Base-by-base conservation (phyloP, 495 filamentous ascomycete genomes). In the Apodospora peruviana region DNA sequence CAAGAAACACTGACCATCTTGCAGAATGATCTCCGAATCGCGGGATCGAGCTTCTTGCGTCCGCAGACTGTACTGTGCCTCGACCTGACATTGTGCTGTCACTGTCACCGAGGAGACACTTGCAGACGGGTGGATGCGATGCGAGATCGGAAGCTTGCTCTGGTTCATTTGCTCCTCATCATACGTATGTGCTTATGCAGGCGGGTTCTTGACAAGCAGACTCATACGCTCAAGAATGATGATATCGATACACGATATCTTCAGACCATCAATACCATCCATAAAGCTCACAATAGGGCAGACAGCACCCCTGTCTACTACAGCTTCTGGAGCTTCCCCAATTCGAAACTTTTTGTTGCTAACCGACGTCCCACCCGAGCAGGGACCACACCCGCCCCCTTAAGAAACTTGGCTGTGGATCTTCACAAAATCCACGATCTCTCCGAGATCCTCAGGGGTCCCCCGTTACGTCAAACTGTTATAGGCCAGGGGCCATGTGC, bases 401-500 rank as follows among this genome's bases (percentile, higher is more conserved):
- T 19, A 27, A 45, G 50, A 57, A 39, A 44, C 29, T 37, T 56
- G 57, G 51, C 43, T 48, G 57, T 53, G 57, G 57, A 60, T 56
- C 60, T 39, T 48, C 50, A 23, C 46, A 39, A 43, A 50, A 48
- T 40, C 52, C 49, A 53, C 50, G 56, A 59, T 58, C 51, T 59
- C 50, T 55, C 53, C 53, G 56, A 62, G 52, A 55, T 56, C 47
- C 51, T 50, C 56, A 57, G 46, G 61, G 58, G 43, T 57, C 38
- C 43, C 46, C 50, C 53, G 53, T 57, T 64, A 64, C 43, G 21
- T 52, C 35, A 35, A 18, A 12, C n/a, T 24, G 9, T 32, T 61
- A 61, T 51, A 38, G 44, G 27, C 47, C 49, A 52, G 56, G 53
- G 44, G n/a, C 17, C 43, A 23, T 35, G 48, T 24, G 47, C 47